phyloP scores from a whole-genome alignment of 768 basidiomycete species.

The Pleurotus tuoliensis region DNA sequence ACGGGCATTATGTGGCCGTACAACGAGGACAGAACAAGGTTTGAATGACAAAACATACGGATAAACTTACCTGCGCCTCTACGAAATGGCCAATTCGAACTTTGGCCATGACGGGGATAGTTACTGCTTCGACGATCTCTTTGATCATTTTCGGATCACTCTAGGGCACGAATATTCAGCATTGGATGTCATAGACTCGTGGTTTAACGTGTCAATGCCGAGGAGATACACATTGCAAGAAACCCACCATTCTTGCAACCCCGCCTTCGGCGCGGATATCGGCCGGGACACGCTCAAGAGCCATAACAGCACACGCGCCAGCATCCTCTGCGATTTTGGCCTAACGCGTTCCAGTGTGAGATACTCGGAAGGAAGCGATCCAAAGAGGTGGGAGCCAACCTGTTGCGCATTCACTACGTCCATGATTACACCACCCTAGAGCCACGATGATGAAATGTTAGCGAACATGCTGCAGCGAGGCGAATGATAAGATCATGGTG shows the following conservation, averaged over 20 bases:
- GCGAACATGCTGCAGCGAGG: constrained; percentile 3
- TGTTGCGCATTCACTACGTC: constrained; percentile 83
- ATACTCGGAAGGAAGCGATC: not conserved
- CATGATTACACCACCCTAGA: constrained; percentile 87
- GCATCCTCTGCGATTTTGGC: constrained; percentile 97
- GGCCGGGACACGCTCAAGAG: constrained; percentile 90
- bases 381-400: constrained; percentile 21
- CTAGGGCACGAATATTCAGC: constrained; percentile 30
- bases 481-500: constrained; percentile 6
- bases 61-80: constrained; percentile 74
- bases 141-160: constrained; percentile 98
- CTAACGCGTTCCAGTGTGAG: constrained; percentile 28
- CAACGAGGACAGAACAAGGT: not conserved
- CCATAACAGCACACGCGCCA: constrained; percentile 98
- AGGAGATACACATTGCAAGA: no score
- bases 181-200: constrained; percentile 10
- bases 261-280: constrained; percentile 92
- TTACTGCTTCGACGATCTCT: constrained; percentile 89
- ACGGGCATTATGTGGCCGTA: not conserved
- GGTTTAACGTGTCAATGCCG: not conserved
- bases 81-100: constrained; percentile 97
- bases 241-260: constrained; percentile 89
- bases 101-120: constrained; percentile 96
- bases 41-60: no score
- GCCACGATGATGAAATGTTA: not conserved